These are phyloP conservation scores for Novymonas esmeraldas DNA, from an alignment of 208 protist species.

Conservation along the genomic window DNA sequence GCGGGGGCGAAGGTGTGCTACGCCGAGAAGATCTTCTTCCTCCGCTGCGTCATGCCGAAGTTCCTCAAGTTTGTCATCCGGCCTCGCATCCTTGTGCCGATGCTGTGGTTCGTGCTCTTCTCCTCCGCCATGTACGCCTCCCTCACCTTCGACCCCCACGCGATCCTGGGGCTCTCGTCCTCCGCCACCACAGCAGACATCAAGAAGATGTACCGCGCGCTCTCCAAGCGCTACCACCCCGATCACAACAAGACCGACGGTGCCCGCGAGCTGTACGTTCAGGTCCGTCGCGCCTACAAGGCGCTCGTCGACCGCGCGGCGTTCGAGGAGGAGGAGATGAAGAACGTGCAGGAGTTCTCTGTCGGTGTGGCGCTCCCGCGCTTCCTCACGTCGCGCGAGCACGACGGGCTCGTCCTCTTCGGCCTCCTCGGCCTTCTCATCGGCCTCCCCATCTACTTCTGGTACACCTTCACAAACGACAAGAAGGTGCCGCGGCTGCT, in stretches of 20 bases:
- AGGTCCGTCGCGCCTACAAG: constrained; percentile 93
- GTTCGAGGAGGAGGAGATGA: constrained; percentile 88
- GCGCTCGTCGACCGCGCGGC: constrained; percentile 90
- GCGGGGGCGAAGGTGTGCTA: constrained; percentile 72
- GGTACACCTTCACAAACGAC: constrained; percentile 82
- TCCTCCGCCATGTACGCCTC: constrained; percentile 89
- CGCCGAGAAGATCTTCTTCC: constrained; percentile 79
- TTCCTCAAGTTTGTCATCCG: constrained; percentile 89
- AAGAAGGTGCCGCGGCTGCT: constrained; percentile 72
- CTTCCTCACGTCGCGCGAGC: constrained; percentile 86
- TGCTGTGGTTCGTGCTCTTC: constrained; percentile 83
- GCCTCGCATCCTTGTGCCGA: constrained; percentile 79
- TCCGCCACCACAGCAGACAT: constrained; percentile 78
- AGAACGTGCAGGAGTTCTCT: constrained; percentile 73
- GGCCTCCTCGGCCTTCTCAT: constrained; percentile 82
- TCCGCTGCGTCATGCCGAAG: constrained; percentile 81
- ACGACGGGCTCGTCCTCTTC: constrained; percentile 89
- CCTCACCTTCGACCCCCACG: constrained; percentile 89
- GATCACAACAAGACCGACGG: constrained; percentile 91
- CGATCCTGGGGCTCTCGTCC: constrained; percentile 64
- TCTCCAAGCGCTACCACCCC: constrained; percentile 88
- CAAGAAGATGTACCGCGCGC: constrained; percentile 83
- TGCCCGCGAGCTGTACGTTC: constrained; percentile 85
- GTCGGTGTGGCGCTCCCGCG: constrained; percentile 88
- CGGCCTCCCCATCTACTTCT: constrained; percentile 63